Evolutionary conservation across 2,329 filamentous ascomycete species (phyloP).

Genomic region (Claviceps pazoutovae): DNA sequence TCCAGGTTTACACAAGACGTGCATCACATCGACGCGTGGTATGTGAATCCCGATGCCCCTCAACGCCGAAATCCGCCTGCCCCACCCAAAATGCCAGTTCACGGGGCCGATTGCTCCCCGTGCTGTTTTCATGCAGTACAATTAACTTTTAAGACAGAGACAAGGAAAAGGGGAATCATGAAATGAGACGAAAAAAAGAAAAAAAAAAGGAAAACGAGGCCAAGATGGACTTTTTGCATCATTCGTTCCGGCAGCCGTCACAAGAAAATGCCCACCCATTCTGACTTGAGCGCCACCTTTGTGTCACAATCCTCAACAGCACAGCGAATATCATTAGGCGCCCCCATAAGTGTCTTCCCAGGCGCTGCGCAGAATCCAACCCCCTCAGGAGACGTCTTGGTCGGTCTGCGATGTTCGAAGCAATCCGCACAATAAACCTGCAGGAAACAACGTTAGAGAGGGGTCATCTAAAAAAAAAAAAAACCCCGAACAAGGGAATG

Average conservation of each 20-base stretch:
- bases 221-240: neutral
- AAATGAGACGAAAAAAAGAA: neutral
- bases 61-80: neutral
- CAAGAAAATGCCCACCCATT: constrained; percentile 49
- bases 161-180: neutral
- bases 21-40: neutral
- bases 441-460: neutral
- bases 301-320: constrained; percentile 42
- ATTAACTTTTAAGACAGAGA: neutral
- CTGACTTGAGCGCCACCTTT: constrained; percentile 37
- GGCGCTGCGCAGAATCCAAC: constrained; percentile 25
- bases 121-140: neutral
- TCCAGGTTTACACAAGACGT: neutral
- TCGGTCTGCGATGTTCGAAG: constrained; percentile 39
- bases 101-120: neutral
- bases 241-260: constrained; percentile 12
- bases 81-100: neutral
- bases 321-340: constrained; percentile 30
- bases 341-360: constrained; percentile 13
- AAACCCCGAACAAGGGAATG: neutral
- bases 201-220: neutral
- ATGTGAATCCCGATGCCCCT: neutral
- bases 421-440: constrained; percentile 52
- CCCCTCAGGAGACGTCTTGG: constrained; percentile 18
- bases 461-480: neutral